phyloP scores from a whole-genome alignment of 2,329 filamentous ascomycete species.

The Nakataea oryzae region DNA sequence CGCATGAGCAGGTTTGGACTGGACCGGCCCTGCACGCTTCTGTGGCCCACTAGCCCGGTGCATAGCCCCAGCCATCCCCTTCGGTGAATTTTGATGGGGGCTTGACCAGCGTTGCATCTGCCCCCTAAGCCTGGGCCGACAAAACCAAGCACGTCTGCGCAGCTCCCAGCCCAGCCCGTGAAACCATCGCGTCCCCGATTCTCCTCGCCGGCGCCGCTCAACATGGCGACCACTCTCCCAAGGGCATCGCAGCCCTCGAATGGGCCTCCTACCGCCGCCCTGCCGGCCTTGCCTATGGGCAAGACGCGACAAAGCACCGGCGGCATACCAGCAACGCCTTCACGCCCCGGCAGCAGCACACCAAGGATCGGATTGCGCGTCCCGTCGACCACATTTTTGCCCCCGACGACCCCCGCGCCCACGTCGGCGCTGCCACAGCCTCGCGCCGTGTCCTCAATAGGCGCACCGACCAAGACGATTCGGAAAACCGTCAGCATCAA shows the following conservation, averaged over 20 bases:
- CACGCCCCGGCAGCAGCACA: constrained; percentile 32
- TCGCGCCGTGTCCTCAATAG: constrained; percentile 43
- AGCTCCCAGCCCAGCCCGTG: not conserved
- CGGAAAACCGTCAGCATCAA: constrained; percentile 90
- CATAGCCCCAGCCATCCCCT: not conserved
- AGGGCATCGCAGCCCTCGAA: constrained; percentile 56
- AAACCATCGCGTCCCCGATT: not conserved
- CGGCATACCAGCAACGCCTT: constrained; percentile 28
- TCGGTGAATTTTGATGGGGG: not conserved
- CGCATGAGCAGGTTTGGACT: not conserved
- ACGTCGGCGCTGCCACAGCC: constrained; percentile 44
- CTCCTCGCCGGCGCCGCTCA: not conserved
- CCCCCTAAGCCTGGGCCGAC: not conserved
- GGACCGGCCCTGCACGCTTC: not conserved
- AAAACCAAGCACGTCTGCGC: not conserved
- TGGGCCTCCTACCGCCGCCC: constrained; percentile 59
- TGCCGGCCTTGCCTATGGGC: constrained; percentile 63
- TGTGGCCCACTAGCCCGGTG: not conserved
- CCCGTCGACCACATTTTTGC: constrained; percentile 46
- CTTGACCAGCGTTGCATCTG: constrained; percentile 1
- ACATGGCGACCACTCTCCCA: constrained; percentile 46
- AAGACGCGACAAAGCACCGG: constrained; percentile 63
- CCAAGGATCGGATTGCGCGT: constrained; percentile 48
- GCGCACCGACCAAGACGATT: constrained; percentile 55
- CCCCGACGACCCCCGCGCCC: constrained; percentile 39